Evolutionary conservation across 768 basidiomycete genomes (phyloP).

Genomic region (Clitopilus passeckerianus): DNA sequence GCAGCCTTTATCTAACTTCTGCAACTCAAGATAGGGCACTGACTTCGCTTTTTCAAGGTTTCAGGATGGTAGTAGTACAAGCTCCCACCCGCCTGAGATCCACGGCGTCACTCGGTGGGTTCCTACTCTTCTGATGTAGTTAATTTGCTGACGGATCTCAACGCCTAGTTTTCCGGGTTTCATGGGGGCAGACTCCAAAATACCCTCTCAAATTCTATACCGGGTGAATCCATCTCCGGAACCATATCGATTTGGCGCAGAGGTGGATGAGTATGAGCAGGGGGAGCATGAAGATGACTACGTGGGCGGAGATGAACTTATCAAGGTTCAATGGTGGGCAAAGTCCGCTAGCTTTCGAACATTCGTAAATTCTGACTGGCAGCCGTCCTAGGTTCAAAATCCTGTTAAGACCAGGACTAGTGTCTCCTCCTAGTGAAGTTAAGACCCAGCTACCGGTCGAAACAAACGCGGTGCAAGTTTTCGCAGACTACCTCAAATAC

Average conservation of each 20-base stretch:
- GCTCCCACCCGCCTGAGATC: background rate
- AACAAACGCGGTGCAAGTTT: constrained; percentile 34
- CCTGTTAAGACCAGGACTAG: constrained; percentile 14
- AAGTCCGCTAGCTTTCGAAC: too few species aligned
- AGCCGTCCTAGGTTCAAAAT: constrained; percentile 33
- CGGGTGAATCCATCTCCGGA: too few species aligned
- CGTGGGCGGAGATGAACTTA: too few species aligned
- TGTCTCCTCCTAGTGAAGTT: background rate
- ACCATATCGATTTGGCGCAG: background rate
- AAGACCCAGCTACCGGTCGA: constrained; percentile 30
- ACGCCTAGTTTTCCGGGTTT: background rate
- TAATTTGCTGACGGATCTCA: too few species aligned
- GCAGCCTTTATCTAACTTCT: background rate
- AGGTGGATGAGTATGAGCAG: background rate
- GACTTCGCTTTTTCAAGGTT: background rate
- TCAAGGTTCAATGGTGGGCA: background rate
- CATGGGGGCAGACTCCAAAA: background rate
- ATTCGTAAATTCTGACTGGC: too few species aligned
- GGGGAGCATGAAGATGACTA: too few species aligned
- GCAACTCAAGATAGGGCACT: too few species aligned
- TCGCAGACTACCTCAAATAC: constrained; percentile 44
- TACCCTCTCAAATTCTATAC: background rate
- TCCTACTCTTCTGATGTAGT: too few species aligned
- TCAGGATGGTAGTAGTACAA: background rate
- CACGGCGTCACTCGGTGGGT: background rate